Conservation (phyloP, 2,329 filamentous ascomycete genomes). For the Herpotrichia juniperi region DNA sequence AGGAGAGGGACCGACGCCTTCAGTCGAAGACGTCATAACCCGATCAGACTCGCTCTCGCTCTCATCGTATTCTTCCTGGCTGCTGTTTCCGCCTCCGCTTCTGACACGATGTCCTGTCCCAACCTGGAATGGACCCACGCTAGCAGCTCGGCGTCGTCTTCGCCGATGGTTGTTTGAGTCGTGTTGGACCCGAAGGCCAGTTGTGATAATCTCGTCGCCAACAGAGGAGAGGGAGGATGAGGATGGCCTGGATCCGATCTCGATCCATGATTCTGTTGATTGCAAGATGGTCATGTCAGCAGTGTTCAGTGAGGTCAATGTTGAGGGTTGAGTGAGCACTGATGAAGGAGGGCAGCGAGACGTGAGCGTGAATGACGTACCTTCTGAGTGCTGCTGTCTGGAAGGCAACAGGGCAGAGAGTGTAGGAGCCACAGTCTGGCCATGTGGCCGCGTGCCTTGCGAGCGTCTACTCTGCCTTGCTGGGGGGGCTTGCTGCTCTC, state of each 20-base stretch:
- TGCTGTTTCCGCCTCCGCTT: conserved; percentile 63
- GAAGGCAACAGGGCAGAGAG: conserved; percentile 3
- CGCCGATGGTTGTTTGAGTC: conserved; percentile 66
- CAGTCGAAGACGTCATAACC: conserved; percentile 68
- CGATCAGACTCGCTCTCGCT: conserved; percentile 88
- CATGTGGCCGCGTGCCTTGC: conserved; percentile 21
- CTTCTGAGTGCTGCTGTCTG: conserved; percentile 18
- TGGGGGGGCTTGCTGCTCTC: conserved; percentile 26
- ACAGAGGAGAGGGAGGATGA: conserved; percentile 87
- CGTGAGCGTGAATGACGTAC: conserved; percentile 11
- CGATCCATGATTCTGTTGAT: conserved; percentile 87
- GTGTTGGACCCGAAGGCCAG: conserved; percentile 77
- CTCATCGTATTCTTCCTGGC: conserved; percentile 94
- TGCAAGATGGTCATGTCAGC: conserved; percentile 18
- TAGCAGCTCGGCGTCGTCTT: conserved; percentile 50
- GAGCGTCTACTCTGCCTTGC: conserved; percentile 24
- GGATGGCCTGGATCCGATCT: conserved; percentile 89
- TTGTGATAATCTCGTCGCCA: conserved; percentile 89
- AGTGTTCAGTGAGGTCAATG: background rate
- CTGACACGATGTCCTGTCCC: conserved; percentile 49
- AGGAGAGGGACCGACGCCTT: conserved; percentile 55
- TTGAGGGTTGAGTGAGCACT: background rate
- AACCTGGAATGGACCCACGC: conserved; percentile 40
- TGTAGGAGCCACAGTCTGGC: conserved; percentile 22
- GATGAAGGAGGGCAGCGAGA: background rate